These are phyloP conservation scores for Sicyos edulis DNA, from an alignment of 306 rosid genomes.

Conservation along the genomic window DNA sequence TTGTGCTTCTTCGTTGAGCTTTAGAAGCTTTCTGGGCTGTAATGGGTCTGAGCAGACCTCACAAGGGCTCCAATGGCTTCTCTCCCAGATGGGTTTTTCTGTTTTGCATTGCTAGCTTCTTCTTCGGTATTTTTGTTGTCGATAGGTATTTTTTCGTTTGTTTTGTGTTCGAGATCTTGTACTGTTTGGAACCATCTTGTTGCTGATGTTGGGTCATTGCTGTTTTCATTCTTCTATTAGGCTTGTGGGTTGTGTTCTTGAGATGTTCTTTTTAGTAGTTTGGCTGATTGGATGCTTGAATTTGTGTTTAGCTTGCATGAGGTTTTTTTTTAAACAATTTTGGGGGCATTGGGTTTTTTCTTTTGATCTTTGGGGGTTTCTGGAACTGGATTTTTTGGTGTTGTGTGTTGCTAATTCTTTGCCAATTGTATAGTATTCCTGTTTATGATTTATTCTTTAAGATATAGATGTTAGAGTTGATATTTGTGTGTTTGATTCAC, in stretches of 20 bases:
- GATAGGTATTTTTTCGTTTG: constrained; percentile 36
- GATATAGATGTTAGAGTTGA: background rate
- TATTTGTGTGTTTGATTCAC: background rate
- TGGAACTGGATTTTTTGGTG: constrained; percentile 21
- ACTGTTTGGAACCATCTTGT: constrained; percentile 17
- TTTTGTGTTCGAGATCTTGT: constrained; percentile 19
- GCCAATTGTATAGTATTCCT: background rate
- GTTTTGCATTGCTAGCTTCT: constrained; percentile 52
- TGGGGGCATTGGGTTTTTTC: constrained; percentile 4
- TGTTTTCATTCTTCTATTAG: constrained; percentile 9
- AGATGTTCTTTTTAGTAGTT: background rate
- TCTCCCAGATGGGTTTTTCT: constrained; percentile 53
- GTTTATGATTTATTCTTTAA: background rate
- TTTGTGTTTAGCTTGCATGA: background rate
- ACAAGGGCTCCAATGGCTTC: constrained; percentile 42
- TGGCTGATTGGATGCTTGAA: background rate
- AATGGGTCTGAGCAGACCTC: constrained; percentile 53
- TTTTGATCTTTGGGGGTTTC: background rate
- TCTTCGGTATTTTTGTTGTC: constrained; percentile 51
- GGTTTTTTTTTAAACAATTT: constrained; percentile 21
- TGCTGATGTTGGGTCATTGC: background rate
- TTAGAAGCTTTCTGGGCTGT: constrained; percentile 25
- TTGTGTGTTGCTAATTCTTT: background rate
- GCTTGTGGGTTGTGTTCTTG: constrained; percentile 4
- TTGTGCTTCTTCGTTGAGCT: constrained; percentile 26